phyloP scores from a whole-genome alignment of 202 grass and related monocot species.

The Setaria italica region DNA sequence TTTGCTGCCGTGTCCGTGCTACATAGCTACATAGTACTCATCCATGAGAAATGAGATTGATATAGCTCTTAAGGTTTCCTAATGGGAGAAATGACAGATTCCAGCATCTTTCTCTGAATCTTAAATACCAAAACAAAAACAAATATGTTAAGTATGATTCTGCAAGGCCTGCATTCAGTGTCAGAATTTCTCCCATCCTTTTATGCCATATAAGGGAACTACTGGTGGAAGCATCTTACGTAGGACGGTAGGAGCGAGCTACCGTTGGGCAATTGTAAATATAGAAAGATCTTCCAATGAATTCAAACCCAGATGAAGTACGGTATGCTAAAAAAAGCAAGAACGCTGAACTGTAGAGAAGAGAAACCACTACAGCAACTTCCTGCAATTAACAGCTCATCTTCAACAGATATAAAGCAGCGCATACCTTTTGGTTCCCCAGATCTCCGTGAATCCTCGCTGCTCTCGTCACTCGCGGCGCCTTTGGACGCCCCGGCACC shows the following conservation, averaged over 20 bases:
- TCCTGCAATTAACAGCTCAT: conserved; percentile 24
- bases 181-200: background rate
- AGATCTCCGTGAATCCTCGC: conserved; percentile 53
- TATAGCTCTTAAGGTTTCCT: background rate
- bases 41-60: conserved; percentile 16
- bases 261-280: background rate
- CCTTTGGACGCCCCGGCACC: conserved; percentile 8
- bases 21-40: too few relatives aligned
- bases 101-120: background rate
- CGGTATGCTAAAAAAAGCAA: conserved; percentile 22
- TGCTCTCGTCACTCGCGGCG: conserved; percentile 38
- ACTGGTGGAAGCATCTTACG: conserved; percentile 8
- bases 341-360: conserved; percentile 26
- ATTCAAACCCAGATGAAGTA: conserved; percentile 2
- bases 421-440: conserved; percentile 58
- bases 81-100: background rate
- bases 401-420: background rate
- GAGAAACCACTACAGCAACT: background rate
- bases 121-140: background rate
- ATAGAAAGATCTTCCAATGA: conserved; percentile 16
- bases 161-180: conserved; percentile 2
- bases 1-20: too few relatives aligned
- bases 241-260: background rate
- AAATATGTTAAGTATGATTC: background rate
- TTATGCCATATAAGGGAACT: conserved; percentile 19